Evolutionary conservation across 805 yeast genomes (phyloP), one percentile per base, ranked within the genome.

Genomic region (Candida patagonica): DNA sequence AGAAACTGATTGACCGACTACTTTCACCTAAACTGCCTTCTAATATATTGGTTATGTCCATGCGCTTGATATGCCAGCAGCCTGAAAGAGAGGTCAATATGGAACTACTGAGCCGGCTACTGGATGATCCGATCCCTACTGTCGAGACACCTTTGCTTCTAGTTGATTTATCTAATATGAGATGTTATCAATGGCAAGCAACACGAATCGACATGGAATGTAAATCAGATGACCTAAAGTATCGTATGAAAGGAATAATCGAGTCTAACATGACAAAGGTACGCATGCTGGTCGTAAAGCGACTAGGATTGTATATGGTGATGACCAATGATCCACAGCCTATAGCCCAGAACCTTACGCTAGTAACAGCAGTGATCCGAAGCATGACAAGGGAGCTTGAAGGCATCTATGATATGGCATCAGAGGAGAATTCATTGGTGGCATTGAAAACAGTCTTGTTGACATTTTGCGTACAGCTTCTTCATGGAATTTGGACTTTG

Each of bases 401-500:
- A 9, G 21, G 13, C 16, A 20, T 20, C 9, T 33, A 33, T 27
- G 21, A 33, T n/a, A 33, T 20, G 4, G 29, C 19, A 23, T 17
- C 27, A 23, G 10, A 17, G 8, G 19, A 15, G 16, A 13, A 17
- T 15, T 20, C 31, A 29, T 8, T 29, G 31, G 31, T 8, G 19
- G 20, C 31, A 13, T 15, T 12, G 20, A 12, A 20, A 8, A 29
- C 31, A 10, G 16, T 10, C 20, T 13, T 29, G 17, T 12, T 29
- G 16, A 29, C 32, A 20, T 20, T 23, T 9, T 37, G 42, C 12
- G 36, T 47, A 24, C 26, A 38, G 15, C 38, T 47, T 8, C 23
- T 49, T 4, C 50, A 46, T 35, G 43, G 38, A 30, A 41, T 42
- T 12, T 40, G 44, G 52, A 37, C 10, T 12, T 32, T 40, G 16